Conservation (phyloP, 2,329 filamentous ascomycete genomes). For the Didymella keratinophila region DNA sequence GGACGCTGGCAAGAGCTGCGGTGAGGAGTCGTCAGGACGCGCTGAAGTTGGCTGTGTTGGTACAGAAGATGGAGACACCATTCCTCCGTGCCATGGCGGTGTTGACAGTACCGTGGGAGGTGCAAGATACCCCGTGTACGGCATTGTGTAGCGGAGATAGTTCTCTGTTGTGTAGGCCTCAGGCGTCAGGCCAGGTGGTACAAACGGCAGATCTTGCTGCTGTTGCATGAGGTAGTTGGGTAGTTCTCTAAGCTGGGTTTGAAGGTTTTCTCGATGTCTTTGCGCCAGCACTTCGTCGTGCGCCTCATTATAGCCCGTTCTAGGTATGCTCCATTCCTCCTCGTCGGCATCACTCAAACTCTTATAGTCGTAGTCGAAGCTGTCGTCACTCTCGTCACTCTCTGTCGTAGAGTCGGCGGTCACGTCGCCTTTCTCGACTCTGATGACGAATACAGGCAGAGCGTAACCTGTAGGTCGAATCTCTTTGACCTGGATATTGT, state of each 20-base stretch:
- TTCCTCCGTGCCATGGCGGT: neutral
- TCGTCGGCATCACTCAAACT: conserved; percentile 15
- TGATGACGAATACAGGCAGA: neutral
- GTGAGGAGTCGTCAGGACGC: neutral
- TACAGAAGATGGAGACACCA: neutral
- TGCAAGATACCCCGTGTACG: neutral
- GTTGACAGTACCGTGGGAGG: neutral
- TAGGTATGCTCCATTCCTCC: neutral
- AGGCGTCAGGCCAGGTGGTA: conserved; percentile 1
- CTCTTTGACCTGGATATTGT: conserved; percentile 4
- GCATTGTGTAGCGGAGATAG: neutral
- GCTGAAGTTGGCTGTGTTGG: neutral
- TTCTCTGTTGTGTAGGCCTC: neutral
- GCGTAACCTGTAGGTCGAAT: neutral
- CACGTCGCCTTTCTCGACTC: neutral
- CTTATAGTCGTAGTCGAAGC: conserved; percentile 13
- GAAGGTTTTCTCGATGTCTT: neutral
- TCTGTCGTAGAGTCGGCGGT: neutral
- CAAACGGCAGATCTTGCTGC: conserved; percentile 2
- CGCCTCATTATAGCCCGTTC: neutral
- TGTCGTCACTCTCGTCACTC: neutral
- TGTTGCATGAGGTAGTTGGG: conserved; percentile 1
- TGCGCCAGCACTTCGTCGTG: neutral
- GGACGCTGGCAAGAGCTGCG: neutral
- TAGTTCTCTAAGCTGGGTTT: neutral